Base-by-base conservation (phyloP, 306 rosid genomes). In the Ormosia semicastrata region DNA sequence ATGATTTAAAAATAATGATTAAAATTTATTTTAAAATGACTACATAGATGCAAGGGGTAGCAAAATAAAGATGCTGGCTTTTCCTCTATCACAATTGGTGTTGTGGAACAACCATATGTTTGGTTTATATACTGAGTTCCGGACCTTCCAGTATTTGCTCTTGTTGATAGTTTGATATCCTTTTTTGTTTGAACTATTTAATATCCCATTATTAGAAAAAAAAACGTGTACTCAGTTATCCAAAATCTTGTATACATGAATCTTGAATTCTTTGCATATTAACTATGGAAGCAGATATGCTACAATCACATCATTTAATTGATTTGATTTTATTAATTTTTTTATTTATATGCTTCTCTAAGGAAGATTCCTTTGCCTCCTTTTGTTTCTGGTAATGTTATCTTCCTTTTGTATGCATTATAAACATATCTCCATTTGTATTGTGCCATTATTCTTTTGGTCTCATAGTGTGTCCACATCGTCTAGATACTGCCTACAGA, bases 21-120 rank as follows among this genome's bases (percentile, higher is more conserved):
- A 14, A 5, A 46, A 24, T 52, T 11, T 32, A 75, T 68, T 41
- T 67, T 44, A 36, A 18, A 75, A 36, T 9, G 41, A 30, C 32
- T 39, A 81, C 50, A 56, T 66, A 11, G 80, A 39, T 73, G 32
- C 13, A 65, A 65, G 37, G 52, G 29, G 43, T 24, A 66, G 33
- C 36, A 62, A 29, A 64, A 53, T 46, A n/a, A 65, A 18, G 68
- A 44, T 71, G 53, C 47, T 65, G 63, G 18, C 47, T 83, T 77
- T 72, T 77, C 60, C 44, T 66, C 5, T 59, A 15, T 60, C 6
- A 2, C 58, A 40, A 49, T 60, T 65, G 71, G 64, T 71, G 64
- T 50, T 40, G 49, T 49, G 44, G 36, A 60, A 6, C 29, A 49
- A 50, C 66, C 59, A 83, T 76, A 49, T 69, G 12, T 34, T 72